These are phyloP conservation scores for Auriscalpium vulgare DNA, from an alignment of 768 basidiomycete species.

Conservation along the genomic window DNA sequence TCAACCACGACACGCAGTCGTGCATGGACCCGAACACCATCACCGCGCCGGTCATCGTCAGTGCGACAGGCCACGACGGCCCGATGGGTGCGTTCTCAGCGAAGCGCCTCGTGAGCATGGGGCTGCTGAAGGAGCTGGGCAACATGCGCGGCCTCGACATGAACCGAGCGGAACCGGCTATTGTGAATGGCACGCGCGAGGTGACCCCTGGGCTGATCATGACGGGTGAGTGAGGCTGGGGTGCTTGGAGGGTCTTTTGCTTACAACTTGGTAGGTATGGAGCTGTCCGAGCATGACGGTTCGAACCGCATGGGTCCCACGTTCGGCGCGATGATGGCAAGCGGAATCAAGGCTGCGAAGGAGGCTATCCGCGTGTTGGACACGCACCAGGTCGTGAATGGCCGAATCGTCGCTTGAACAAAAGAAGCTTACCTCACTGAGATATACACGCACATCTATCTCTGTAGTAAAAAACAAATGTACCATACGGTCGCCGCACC, in stretches of 20 bases:
- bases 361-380: constrained; percentile 52
- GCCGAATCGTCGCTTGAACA: constrained; percentile 41
- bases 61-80: constrained; percentile 71
- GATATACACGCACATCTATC: too few relatives aligned
- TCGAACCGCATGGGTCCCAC: constrained; percentile 64
- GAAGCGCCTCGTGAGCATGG: constrained; percentile 68
- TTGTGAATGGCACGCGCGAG: constrained; percentile 71
- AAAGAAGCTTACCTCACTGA: too few relatives aligned
- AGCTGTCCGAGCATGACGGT: constrained; percentile 75
- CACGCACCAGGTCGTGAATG: constrained; percentile 40
- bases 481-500: too few relatives aligned
- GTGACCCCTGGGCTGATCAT: constrained; percentile 69
- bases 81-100: constrained; percentile 79
- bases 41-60: constrained; percentile 68
- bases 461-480: too few relatives aligned
- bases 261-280: constrained; percentile 49
- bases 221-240: constrained; percentile 40
- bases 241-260: background rate
- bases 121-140: constrained; percentile 65
- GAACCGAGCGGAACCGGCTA: constrained; percentile 77
- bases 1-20: constrained; percentile 68
- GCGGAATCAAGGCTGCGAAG: constrained; percentile 64
- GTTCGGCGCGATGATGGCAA: constrained; percentile 75
- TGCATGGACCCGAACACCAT: constrained; percentile 67
- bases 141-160: constrained; percentile 79